phyloP scores from a whole-genome alignment of 2,329 filamentous ascomycete genomes.

The Phaeosphaeria sp. region DNA sequence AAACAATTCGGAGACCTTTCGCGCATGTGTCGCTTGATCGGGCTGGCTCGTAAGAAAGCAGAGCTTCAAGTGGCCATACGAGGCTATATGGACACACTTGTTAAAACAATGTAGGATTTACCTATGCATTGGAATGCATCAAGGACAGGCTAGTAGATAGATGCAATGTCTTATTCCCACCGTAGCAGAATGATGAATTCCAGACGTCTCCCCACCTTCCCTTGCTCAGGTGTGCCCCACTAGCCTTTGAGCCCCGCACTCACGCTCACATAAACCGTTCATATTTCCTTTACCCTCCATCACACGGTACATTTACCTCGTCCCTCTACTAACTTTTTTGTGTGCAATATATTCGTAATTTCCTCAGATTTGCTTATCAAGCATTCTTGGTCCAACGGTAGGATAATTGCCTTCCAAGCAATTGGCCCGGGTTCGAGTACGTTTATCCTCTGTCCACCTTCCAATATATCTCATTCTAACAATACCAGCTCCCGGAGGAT shows the following conservation, averaged over 20 bases:
- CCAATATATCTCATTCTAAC: neutral
- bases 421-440: constrained; percentile 25
- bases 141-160: neutral
- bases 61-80: too few relatives aligned
- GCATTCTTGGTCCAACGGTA: constrained; percentile 23
- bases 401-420: constrained; percentile 33
- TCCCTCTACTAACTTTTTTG: too few relatives aligned
- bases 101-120: too few relatives aligned
- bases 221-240: neutral
- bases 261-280: too few relatives aligned
- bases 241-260: neutral
- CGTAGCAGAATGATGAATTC: neutral
- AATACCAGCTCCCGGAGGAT: neutral
- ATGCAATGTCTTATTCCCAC: neutral
- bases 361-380: neutral
- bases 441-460: neutral
- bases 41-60: too few relatives aligned
- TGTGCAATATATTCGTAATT: neutral
- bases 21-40: too few relatives aligned
- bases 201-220: neutral
- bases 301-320: too few relatives aligned
- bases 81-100: too few relatives aligned
- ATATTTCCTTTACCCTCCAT: too few relatives aligned
- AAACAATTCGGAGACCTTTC: too few relatives aligned
- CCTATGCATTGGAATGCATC: neutral